Conservation (phyloP, 768 basidiomycete species). For the Lanmaoa pseudosensibilis region DNA sequence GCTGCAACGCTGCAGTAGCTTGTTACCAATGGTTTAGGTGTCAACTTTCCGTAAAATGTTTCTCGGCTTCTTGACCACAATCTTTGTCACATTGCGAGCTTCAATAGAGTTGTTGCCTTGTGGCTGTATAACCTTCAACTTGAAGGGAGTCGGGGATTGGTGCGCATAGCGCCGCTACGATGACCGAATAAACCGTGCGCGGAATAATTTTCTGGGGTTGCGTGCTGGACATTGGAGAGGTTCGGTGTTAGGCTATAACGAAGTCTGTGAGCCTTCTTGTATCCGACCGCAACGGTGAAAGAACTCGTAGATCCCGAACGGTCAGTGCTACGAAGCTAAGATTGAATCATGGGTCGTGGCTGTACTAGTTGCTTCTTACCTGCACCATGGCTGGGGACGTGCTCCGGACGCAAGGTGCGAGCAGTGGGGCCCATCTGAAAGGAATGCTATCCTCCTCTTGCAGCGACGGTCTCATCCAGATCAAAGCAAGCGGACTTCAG, state of each 20-base stretch:
- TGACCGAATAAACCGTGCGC: too few species aligned
- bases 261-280: not conserved
- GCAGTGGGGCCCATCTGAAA: not conserved
- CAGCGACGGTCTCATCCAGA: not conserved
- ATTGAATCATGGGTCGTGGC: not conserved
- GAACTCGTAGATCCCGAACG: not conserved
- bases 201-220: not conserved
- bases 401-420: not conserved
- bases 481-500: not conserved
- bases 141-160: not conserved
- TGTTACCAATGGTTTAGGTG: too few species aligned
- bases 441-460: not conserved
- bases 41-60: too few species aligned
- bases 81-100: too few species aligned
- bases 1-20: too few species aligned
- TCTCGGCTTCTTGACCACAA: too few species aligned
- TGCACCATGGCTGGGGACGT: not conserved
- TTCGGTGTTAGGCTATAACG: not conserved
- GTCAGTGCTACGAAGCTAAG: not conserved
- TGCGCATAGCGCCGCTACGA: too few species aligned
- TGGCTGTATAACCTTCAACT: too few species aligned
- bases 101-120: too few species aligned
- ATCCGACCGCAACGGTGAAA: not conserved
- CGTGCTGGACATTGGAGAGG: not conserved
- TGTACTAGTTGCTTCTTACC: not conserved